Evolutionary conservation across 225 moss, liverwort and hornwort species (phyloP).

Genomic region (Climacium dendroides): DNA sequence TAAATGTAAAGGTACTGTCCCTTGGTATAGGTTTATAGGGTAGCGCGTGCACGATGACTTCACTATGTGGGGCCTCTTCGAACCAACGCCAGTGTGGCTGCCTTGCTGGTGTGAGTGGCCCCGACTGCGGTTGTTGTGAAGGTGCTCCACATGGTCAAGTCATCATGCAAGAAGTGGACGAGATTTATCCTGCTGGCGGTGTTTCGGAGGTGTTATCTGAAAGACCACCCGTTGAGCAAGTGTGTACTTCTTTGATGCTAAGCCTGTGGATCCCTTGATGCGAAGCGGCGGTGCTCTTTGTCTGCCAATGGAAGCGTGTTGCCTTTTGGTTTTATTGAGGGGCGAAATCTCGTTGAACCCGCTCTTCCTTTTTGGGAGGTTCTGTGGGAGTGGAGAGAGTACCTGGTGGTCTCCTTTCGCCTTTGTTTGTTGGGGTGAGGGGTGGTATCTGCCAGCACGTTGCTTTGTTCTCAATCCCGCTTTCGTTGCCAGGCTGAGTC

Average conservation of each 20-base stretch:
- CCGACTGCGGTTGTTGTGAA: not conserved
- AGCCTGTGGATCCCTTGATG: not conserved
- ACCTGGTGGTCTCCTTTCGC: no score
- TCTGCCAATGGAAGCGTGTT: not conserved
- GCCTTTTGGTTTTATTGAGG: not conserved
- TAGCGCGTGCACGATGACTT: constrained; percentile 44
- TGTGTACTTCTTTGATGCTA: not conserved
- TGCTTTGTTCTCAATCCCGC: not conserved
- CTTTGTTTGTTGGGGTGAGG: not conserved
- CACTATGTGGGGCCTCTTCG: constrained; percentile 35
- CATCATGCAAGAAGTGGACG: constrained; percentile 25
- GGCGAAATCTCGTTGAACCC: not conserved
- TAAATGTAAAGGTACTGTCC: constrained; percentile 99
- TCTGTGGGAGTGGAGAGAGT: not conserved
- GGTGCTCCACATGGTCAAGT: constrained; percentile 30
- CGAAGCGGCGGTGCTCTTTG: not conserved
- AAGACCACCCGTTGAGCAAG: not conserved
- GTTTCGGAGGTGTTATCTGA: not conserved
- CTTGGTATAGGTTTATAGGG: constrained; percentile 77
- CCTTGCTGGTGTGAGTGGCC: not conserved
- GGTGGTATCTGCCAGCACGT: not conserved
- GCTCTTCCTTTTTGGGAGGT: not conserved
- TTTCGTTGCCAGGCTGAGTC: not conserved
- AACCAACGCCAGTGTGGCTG: not conserved
- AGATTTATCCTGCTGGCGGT: not conserved